Evolutionary conservation across 495 filamentous ascomycete genomes (phyloP).

Genomic region (Aspergillus avenaceus): DNA sequence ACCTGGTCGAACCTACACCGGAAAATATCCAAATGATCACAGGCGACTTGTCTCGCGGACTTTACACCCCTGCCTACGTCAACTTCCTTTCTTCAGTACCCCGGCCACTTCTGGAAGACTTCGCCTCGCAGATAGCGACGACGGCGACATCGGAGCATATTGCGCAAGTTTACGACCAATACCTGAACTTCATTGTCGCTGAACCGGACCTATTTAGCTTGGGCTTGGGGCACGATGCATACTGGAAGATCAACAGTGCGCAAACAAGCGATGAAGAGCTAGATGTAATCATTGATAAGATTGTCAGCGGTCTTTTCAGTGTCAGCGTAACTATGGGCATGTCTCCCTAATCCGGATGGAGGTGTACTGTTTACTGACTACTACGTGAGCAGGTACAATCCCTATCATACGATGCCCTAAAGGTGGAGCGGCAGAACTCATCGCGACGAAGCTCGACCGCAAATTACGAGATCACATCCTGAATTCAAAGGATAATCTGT

Average conservation of each 20-base stretch:
- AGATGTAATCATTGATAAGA: slow-evolving; percentile 78
- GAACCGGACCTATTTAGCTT: slow-evolving; percentile 96
- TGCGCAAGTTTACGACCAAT: slow-evolving; percentile 93
- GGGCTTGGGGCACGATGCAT: slow-evolving; percentile 82
- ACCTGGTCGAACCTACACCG: slow-evolving; percentile 84
- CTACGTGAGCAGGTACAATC: slow-evolving; percentile 59
- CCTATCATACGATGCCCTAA: slow-evolving; percentile 92
- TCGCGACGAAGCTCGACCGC: slow-evolving; percentile 87
- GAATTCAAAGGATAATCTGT: slow-evolving; percentile 95
- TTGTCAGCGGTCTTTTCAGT: slow-evolving; percentile 92
- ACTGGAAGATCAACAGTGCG: slow-evolving; percentile 91
- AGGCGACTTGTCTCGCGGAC: slow-evolving; percentile 75
- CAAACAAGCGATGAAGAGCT: slow-evolving; percentile 87
- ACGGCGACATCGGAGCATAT: slow-evolving; percentile 83
- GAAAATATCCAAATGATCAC: slow-evolving; percentile 79
- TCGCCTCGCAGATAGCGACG: slow-evolving; percentile 80
- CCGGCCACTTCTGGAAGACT: slow-evolving; percentile 89
- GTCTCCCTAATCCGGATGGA: slow-evolving; percentile 7
- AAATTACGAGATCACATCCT: slow-evolving; percentile 95
- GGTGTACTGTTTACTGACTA: background rate
- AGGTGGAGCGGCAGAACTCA: slow-evolving; percentile 89
- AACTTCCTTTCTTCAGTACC: slow-evolving; percentile 97
- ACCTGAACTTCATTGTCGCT: slow-evolving; percentile 93
- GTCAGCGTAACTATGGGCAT: slow-evolving; percentile 95
- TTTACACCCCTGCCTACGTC: slow-evolving; percentile 93